phyloP scores from a whole-genome alignment of 208 protist genomes.

The Strigomonas galati region DNA sequence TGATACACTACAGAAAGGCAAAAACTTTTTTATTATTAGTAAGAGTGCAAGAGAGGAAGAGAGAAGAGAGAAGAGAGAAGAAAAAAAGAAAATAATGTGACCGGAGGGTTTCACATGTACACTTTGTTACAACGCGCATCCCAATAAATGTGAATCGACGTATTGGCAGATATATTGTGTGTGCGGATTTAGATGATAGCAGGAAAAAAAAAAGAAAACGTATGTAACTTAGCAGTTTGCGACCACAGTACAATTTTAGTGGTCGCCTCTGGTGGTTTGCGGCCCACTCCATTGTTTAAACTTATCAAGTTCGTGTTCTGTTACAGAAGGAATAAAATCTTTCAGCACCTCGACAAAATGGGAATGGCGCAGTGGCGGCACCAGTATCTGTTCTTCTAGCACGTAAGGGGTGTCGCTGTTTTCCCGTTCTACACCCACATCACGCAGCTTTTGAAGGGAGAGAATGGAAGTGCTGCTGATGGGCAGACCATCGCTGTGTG shows the following conservation, averaged over 20 bases:
- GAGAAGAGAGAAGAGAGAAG: conserved; percentile 1
- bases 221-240: too few relatives aligned
- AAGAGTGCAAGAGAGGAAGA: conserved; percentile 12
- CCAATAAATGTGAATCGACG: too few relatives aligned
- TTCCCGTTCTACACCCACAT: too few relatives aligned
- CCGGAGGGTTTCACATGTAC: too few relatives aligned
- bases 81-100: conserved; percentile 11
- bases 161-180: too few relatives aligned
- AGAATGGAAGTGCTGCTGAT: background rate
- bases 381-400: conserved; percentile 13
- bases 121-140: too few relatives aligned
- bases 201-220: background rate
- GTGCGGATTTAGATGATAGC: conserved; percentile 3
- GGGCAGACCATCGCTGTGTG: conserved; percentile 13
- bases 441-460: background rate
- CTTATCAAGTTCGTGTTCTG: conserved; percentile 34
- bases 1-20: too few relatives aligned
- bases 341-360: conserved; percentile 44
- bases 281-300: conserved; percentile 43
- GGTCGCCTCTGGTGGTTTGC: conserved; percentile 7
- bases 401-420: background rate
- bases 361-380: conserved; percentile 30
- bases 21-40: too few relatives aligned
- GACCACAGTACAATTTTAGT: too few relatives aligned
- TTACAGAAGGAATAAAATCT: conserved; percentile 45